phyloP scores from a whole-genome alignment of 805 yeast species.

The Candida boleticola region DNA sequence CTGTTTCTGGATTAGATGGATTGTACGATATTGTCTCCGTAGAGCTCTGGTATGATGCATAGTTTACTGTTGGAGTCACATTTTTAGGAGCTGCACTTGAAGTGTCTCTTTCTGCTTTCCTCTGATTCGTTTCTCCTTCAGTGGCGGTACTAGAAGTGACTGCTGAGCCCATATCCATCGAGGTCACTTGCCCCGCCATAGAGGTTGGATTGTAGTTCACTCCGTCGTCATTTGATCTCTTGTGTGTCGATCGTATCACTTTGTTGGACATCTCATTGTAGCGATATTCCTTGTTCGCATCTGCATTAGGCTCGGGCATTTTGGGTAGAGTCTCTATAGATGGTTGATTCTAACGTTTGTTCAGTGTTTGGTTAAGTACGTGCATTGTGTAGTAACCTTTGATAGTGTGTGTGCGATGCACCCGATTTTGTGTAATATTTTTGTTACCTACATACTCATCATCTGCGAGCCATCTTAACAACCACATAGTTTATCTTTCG shows the following conservation, averaged over 20 bases:
- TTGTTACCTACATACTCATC: too few species aligned
- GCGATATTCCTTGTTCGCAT: constrained; percentile 36
- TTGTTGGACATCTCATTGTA: constrained; percentile 77
- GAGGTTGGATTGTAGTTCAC: constrained; percentile 65
- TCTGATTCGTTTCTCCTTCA: too few species aligned
- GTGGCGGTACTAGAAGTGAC: constrained; percentile 10
- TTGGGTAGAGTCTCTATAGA: too few species aligned
- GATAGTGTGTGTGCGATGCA: too few species aligned
- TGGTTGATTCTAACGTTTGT: too few species aligned
- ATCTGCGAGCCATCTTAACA: too few species aligned
- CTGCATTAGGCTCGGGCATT: constrained; percentile 7
- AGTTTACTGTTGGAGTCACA: background rate
- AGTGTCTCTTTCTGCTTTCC: constrained; percentile 10
- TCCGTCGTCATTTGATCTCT: constrained; percentile 39
- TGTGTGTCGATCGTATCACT: constrained; percentile 49
- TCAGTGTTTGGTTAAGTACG: too few species aligned
- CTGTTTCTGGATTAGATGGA: constrained; percentile 58
- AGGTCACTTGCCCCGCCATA: constrained; percentile 63
- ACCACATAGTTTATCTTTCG: too few species aligned
- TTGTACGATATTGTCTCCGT: constrained; percentile 56
- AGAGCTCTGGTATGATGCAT: constrained; percentile 5
- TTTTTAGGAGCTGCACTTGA: background rate
- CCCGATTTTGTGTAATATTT: too few species aligned
- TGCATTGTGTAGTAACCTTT: too few species aligned
- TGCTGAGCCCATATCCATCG: constrained; percentile 67